A percentile compares a stretch with the other conserved stretches of the same genome.
phyloP scores from a whole-genome alignment of 2,329 filamentous ascomycete species.

The Fusarium poae region DNA sequence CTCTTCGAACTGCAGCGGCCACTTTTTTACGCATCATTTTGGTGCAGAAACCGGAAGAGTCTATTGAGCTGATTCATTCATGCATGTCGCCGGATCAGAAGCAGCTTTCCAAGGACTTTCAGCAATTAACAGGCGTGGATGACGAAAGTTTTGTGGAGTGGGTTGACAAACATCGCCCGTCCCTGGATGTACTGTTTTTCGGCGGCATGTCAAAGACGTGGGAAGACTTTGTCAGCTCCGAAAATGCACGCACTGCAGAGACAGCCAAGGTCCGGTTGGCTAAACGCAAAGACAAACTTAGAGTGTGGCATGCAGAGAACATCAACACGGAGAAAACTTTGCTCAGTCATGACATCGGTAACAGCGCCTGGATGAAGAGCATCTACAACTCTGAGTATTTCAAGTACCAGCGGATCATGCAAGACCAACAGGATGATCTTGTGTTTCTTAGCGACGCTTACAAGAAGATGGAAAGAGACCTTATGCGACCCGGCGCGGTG shows the following conservation, averaged over 20 bases:
- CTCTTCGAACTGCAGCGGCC: constrained; percentile 80
- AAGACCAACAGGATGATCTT: constrained; percentile 94
- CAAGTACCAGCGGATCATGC: constrained; percentile 88
- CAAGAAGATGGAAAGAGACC: constrained; percentile 80
- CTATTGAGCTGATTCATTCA: constrained; percentile 78
- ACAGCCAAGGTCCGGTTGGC: constrained; percentile 76
- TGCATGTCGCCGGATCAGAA: constrained; percentile 78
- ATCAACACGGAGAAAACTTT: constrained; percentile 77
- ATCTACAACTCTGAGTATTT: constrained; percentile 93
- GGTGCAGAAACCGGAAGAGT: constrained; percentile 91
- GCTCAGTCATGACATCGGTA: constrained; percentile 86
- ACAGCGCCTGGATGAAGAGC: constrained; percentile 93
- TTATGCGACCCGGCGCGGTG: constrained; percentile 84
- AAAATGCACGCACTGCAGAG: constrained; percentile 85
- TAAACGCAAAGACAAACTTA: constrained; percentile 85
- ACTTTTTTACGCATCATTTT: constrained; percentile 92
- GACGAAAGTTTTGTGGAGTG: constrained; percentile 89
- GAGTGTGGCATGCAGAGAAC: constrained; percentile 81
- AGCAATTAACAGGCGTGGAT: constrained; percentile 87
- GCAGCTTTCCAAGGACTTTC: constrained; percentile 80
- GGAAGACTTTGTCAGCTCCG: constrained; percentile 86
- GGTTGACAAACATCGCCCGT: constrained; percentile 84
- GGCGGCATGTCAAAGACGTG: constrained; percentile 83
- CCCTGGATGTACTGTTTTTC: constrained; percentile 86
- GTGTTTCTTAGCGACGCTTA: constrained; percentile 82